Evolutionary conservation across 192 early-diverging fungal genomes (phyloP), one percentile per base, ranked within the genome.

Genomic region (Podila horticola): DNA sequence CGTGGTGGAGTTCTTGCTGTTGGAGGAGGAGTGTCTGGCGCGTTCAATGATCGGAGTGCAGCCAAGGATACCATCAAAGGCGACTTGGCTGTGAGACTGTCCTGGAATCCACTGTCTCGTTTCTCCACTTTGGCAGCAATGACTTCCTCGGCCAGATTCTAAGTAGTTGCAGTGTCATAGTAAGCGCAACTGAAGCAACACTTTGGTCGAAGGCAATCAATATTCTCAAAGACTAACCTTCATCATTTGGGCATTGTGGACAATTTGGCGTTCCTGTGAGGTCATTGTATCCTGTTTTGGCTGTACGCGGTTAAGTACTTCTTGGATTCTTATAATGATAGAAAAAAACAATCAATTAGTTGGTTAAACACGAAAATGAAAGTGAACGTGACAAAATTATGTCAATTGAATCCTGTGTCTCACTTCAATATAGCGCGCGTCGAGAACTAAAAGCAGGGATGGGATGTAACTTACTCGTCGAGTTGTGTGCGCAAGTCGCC

Each of bases 401-500:
- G 29, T 20, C 33, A 36, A 34, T 10, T 10, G 34, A 36, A 36
- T 3, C 13, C 4, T 45, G 15, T 45, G 41, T 45, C 15, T 45
- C 41, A 45, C 41, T 15, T 17, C 41, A 45, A 45, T 45, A 17
- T 45, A 45, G 4, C 41, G 7, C 29, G 30, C 7, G 13, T 29
- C 15, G 31, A 30, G 1, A 13, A 67, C 19, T 10, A 50, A 0
- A 49, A 57, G 20, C 45, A 17, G 20, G 34, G n/a, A 51, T 15
- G 28, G 22, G 6, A 10, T 20, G 22, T 17, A 55, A 26, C 84
- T 50, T 71, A 85, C 84, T 85, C 79, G 31, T 81, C 66, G 24
- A 85, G 45, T 48, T 85, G 84, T 15, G 79, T 64, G 45, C 62
- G 72, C 5, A 85, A 60, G 70, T 82, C 84, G 50, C 72, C 68